phyloP scores from a whole-genome alignment of 331 rosid genomes.

The Pyrus hybrid region DNA sequence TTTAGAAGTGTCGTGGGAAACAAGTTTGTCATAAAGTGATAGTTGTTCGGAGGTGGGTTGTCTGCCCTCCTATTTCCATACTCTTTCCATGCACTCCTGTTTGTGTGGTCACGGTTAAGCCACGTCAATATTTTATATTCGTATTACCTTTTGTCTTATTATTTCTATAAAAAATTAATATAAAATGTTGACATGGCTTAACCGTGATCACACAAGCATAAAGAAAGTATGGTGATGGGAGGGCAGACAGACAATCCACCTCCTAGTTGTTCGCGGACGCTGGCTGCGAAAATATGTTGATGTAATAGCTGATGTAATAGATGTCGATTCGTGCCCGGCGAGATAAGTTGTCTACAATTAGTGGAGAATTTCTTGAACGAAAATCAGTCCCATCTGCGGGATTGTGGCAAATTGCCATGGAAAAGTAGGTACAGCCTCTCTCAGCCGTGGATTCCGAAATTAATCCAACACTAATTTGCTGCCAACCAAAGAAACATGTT shows the following conservation, averaged over 20 bases:
- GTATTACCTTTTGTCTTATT: no score
- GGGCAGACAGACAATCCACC: no score
- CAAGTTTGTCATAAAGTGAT: constrained; percentile 28
- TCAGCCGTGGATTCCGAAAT: constrained; percentile 48
- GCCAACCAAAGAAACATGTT: constrained; percentile 53
- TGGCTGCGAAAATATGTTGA: constrained; percentile 24
- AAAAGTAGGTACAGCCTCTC: constrained; percentile 49
- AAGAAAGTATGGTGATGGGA: no score
- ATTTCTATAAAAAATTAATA: no score
- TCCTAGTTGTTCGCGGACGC: constrained; percentile 23
- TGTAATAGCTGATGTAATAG: constrained; percentile 27
- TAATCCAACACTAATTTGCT: constrained; percentile 30
- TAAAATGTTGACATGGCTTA: no score
- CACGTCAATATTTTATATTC: no score
- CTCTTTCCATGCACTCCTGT: no score
- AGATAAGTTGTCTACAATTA: constrained; percentile 36
- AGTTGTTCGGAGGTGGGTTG: no score
- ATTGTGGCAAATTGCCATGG: constrained; percentile 36
- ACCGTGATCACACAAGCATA: no score
- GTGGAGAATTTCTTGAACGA: constrained; percentile 49
- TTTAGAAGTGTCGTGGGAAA: constrained; percentile 30
- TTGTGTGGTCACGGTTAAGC: no score
- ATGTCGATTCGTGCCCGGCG: constrained; percentile 38
- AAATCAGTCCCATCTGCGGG: constrained; percentile 33
- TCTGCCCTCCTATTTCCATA: no score